Conservation (phyloP, 352 stramenopile species). For the Aphanomyces cochlioides region DNA sequence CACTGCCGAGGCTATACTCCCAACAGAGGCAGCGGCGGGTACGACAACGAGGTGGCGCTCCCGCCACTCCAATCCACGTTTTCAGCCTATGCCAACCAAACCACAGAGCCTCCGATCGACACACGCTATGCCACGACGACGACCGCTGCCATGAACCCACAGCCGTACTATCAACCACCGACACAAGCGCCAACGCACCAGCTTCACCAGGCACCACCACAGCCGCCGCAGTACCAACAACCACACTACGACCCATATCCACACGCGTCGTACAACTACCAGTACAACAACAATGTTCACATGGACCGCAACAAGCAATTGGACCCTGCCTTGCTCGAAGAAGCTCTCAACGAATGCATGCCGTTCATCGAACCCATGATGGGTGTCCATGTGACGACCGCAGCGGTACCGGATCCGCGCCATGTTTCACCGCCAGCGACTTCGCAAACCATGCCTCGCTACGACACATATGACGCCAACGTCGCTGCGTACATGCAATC, state of each 20-base stretch:
- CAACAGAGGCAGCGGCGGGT: no score
- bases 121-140: no score
- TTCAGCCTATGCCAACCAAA: no score
- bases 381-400: background rate
- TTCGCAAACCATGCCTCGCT: background rate
- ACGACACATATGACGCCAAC: background rate
- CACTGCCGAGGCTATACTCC: no score
- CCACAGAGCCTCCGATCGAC: no score
- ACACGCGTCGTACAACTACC: conserved; percentile 11
- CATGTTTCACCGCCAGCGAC: background rate
- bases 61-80: no score
- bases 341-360: conserved; percentile 29
- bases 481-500: background rate
- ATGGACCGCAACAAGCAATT: conserved; percentile 21
- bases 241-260: conserved; percentile 17
- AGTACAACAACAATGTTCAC: background rate
- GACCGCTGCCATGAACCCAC: no score
- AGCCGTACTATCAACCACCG: no score
- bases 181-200: no score
- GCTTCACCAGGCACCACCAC: no score
- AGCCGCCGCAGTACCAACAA: background rate
- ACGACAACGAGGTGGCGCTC: no score
- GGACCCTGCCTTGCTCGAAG: conserved; percentile 24
- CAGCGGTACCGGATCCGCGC: background rate
- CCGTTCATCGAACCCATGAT: conserved; percentile 22